Percentiles rank a stretch among this genome's conserved stretches.
Conservation (phyloP, 164 flowering plant species). For the Echeveria elegans region DNA sequence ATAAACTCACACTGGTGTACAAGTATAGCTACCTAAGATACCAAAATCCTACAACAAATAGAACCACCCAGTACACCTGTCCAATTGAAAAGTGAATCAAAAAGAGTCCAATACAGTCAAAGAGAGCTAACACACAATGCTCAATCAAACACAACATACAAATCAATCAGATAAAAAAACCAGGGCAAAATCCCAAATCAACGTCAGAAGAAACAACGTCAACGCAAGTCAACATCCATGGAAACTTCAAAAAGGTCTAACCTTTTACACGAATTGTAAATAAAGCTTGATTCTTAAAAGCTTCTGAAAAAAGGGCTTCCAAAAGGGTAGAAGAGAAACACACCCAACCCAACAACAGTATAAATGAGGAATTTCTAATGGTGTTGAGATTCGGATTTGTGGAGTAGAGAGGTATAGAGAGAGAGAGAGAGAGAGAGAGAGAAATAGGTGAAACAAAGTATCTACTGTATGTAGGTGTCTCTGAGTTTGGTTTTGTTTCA, state of each 20-base stretch:
- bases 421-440: background rate
- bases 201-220: background rate
- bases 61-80: background rate
- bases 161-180: background rate
- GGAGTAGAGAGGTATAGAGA: no score
- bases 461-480: background rate
- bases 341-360: background rate
- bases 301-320: background rate
- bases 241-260: background rate
- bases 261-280: background rate
- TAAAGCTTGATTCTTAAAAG: background rate
- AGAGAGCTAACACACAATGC: background rate
- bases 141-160: background rate
- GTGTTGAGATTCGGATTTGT: background rate
- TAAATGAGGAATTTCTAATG: background rate
- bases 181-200: background rate
- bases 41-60: background rate
- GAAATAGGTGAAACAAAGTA: no score
- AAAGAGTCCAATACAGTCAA: background rate
- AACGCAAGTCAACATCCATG: background rate
- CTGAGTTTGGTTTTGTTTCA: background rate
- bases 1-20: background rate
- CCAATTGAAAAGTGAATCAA: background rate
- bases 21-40: background rate
- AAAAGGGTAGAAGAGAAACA: background rate